Percentiles rank a stretch among this genome's conserved stretches.
phyloP scores from a whole-genome alignment of 805 yeast species.

The Saccharomyces eubayanus region DNA sequence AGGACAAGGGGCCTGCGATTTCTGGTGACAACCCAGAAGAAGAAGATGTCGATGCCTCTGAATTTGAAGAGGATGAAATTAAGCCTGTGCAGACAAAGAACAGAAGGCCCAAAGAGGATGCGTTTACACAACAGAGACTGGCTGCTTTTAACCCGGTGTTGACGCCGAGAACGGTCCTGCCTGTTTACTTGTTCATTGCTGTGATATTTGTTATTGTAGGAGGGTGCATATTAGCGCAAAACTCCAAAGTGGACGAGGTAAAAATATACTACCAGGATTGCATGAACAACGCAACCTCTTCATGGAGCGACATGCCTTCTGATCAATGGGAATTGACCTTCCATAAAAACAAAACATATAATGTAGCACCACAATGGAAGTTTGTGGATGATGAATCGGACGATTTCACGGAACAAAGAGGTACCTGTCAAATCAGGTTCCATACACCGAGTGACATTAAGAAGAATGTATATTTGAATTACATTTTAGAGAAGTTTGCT shows the following conservation, averaged over 20 bases:
- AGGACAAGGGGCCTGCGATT: conserved; percentile 15
- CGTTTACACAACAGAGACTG: conserved; percentile 60
- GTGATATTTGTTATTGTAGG: conserved; percentile 87
- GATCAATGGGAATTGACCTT: conserved; percentile 53
- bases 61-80: conserved; percentile 34
- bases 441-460: conserved; percentile 62
- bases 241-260: conserved; percentile 63
- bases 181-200: conserved; percentile 65
- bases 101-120: conserved; percentile 64
- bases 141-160: conserved; percentile 67
- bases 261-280: conserved; percentile 73
- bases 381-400: conserved; percentile 34
- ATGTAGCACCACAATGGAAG: conserved; percentile 58
- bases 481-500: conserved; percentile 78
- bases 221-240: conserved; percentile 65
- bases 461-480: conserved; percentile 69
- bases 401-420: conserved; percentile 45
- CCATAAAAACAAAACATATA: conserved; percentile 33
- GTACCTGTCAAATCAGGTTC: conserved; percentile 66
- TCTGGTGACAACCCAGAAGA: conserved; percentile 13
- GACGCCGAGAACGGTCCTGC: conserved; percentile 83
- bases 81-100: conserved; percentile 37
- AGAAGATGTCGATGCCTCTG: conserved; percentile 30
- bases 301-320: conserved; percentile 46
- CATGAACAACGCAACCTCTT: conserved; percentile 40